Conservation (phyloP, 208 protist species). For the Trypanosomatidae sp. region DNA sequence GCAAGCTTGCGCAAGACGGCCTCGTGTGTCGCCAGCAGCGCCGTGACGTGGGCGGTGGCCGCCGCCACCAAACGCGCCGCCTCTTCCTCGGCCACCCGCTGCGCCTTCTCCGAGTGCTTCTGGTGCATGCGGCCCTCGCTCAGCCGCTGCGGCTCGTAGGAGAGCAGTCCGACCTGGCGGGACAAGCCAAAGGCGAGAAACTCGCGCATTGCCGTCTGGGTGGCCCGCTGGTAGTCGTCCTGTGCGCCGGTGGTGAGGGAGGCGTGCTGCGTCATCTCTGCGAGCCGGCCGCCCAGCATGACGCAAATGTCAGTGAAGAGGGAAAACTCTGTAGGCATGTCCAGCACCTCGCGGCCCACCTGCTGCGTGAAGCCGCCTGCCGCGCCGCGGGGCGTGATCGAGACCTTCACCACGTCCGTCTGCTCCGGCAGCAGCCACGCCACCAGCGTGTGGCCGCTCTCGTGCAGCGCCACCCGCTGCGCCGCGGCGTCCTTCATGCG, state of each 20-base stretch:
- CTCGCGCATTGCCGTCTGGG: slow-evolving; percentile 85
- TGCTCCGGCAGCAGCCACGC: slow-evolving; percentile 88
- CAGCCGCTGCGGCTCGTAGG: slow-evolving; percentile 89
- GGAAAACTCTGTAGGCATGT: slow-evolving; percentile 83
- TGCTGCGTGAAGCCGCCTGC: slow-evolving; percentile 94
- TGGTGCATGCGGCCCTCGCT: slow-evolving; percentile 90
- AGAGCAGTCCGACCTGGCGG: slow-evolving; percentile 78
- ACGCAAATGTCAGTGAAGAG: slow-evolving; percentile 92
- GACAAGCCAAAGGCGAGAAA: slow-evolving; percentile 91
- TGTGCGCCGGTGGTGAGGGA: slow-evolving; percentile 91
- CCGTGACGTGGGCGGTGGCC: slow-evolving; percentile 74
- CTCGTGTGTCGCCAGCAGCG: slow-evolving; percentile 65
- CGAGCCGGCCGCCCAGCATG: slow-evolving; percentile 88
- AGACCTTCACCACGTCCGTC: slow-evolving; percentile 93
- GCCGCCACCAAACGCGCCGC: slow-evolving; percentile 67
- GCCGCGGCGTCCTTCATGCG: slow-evolving; percentile 86
- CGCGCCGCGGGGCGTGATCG: slow-evolving; percentile 89
- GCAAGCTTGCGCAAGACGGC: slow-evolving; percentile 73
- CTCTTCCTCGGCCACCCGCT: slow-evolving; percentile 86
- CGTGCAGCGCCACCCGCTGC: slow-evolving; percentile 96
- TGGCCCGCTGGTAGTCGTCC: slow-evolving; percentile 92
- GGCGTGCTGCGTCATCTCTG: slow-evolving; percentile 84
- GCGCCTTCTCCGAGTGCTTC: slow-evolving; percentile 87
- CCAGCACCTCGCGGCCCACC: slow-evolving; percentile 88
- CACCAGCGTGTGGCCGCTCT: slow-evolving; percentile 97